Evolutionary conservation across 371 early-diverging fungal species (phyloP).

Genomic region (Rhizopus stolonifer): DNA sequence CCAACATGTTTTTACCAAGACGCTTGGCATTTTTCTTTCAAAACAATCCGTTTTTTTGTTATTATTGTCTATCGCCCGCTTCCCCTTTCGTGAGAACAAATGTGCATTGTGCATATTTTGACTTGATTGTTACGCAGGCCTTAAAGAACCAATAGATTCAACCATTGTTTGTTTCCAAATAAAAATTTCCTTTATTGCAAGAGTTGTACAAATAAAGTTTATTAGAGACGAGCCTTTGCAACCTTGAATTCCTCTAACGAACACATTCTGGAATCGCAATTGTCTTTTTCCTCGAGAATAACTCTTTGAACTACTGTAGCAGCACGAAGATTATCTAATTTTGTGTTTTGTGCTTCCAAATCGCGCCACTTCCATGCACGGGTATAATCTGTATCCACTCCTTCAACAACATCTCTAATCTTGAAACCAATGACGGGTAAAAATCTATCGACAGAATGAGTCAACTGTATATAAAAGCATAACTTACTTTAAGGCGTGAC

Average conservation of each 20-base stretch:
- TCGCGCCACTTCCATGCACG: slow-evolving; percentile 31
- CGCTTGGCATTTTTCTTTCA: too few species aligned
- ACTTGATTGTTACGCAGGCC: too few species aligned
- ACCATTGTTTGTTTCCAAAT: too few species aligned
- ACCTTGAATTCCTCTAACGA: slow-evolving; percentile 17
- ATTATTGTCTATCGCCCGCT: too few species aligned
- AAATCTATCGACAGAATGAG: slow-evolving; percentile 13
- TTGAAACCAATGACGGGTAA: slow-evolving; percentile 35
- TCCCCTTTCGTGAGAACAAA: too few species aligned
- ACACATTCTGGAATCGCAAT: slow-evolving; percentile 19
- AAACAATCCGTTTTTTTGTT: too few species aligned
- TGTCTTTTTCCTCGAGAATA: slow-evolving; percentile 16
- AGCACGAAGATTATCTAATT: slow-evolving; percentile 22
- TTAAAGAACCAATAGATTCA: too few species aligned
- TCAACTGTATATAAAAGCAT: not conserved
- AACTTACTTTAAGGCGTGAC: slow-evolving; percentile 53
- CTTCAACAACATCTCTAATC: slow-evolving; percentile 34
- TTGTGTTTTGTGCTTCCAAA: slow-evolving; percentile 21
- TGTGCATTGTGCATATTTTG: too few species aligned
- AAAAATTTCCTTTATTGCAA: too few species aligned
- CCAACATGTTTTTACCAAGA: too few species aligned
- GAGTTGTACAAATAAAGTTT: too few species aligned
- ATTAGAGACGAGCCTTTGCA: not conserved
- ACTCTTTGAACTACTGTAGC: slow-evolving; percentile 17
- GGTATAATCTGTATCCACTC: slow-evolving; percentile 25